Base-by-base conservation (phyloP, 352 stramenopile genomes). In the Phytophthora vignae region DNA sequence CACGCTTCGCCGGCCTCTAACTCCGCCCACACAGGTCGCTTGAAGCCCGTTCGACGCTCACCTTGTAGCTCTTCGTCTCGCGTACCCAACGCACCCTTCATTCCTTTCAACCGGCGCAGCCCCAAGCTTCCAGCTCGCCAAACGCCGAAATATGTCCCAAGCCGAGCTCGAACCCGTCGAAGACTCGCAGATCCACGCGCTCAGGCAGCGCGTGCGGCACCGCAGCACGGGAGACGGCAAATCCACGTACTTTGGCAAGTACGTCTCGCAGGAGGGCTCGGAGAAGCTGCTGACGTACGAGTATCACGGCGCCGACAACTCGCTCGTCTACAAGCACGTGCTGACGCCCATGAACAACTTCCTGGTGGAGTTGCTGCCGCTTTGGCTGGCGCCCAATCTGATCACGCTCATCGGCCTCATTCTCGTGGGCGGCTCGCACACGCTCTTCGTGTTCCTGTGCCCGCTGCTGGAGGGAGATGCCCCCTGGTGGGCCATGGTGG, bases 191-290 rank as follows among this genome's bases (percentile, higher is more conserved):
- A 46, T 82, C 21, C 70, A 74, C 50, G 77, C 79, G 54, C 75
- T 95, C 27, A 81, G 87, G 38, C 83, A 87, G 62, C 85, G 88
- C 55, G 88, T 95, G 63, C 88, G 88, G 55, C 88, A 95, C 59
- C 85, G 84, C 64, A 90, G 82, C 31, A 83, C 75, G 36, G 75
- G 74, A 12, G 85, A 92, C 54, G 84, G 88, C 57, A 96, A 96
- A 71, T 88, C 88, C 57, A 95, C 83, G 67, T 96, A 96, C 73
- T 96, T 96, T 77, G 86, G 88, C 69, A 96, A 94, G 72, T 96
- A 96, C 59, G 89, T 96, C 44, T 91, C 84, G 33, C 83, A 92
- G 55, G 89, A 95, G 76, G 89, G 87, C 38, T 94, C 86, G 7
- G 88, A 94, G 67, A 96, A 96, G 64, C 77, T 96, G 56, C 82